A percentile compares a stretch with the other conserved stretches of the same genome.
Conservation (phyloP, 352 stramenopile genomes). For the Phytophthora niederhauseri region DNA sequence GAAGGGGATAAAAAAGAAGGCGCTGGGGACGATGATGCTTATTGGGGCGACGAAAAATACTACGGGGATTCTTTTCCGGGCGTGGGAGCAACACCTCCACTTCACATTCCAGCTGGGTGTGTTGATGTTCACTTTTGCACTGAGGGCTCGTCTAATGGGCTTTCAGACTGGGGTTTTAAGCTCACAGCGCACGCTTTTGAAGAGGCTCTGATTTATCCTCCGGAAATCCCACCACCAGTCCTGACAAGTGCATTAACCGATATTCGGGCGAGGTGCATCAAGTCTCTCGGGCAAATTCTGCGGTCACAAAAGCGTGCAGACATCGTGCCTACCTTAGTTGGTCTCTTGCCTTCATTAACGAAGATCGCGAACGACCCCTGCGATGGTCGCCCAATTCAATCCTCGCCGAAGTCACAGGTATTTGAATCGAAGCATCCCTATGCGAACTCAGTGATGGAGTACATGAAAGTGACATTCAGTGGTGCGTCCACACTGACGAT, state of each 20-base stretch:
- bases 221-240: slow-evolving; percentile 58
- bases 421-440: slow-evolving; percentile 92
- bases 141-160: slow-evolving; percentile 46
- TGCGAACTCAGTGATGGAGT: slow-evolving; percentile 75
- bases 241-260: slow-evolving; percentile 53
- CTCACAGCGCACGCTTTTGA: slow-evolving; percentile 74
- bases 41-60: slow-evolving; percentile 82
- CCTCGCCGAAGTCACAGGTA: slow-evolving; percentile 55
- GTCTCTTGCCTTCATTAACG: slow-evolving; percentile 42
- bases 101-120: slow-evolving; percentile 64
- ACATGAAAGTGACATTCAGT: slow-evolving; percentile 80
- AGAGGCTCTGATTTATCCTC: slow-evolving; percentile 52
- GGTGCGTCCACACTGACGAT: slow-evolving; percentile 67
- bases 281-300: slow-evolving; percentile 49
- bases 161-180: slow-evolving; percentile 84
- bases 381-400: slow-evolving; percentile 54
- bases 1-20: slow-evolving; percentile 25
- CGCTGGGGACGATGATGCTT: slow-evolving; percentile 29
- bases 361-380: slow-evolving; percentile 52
- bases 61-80: slow-evolving; percentile 74
- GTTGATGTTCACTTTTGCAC: slow-evolving; percentile 82
- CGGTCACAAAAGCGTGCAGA: slow-evolving; percentile 20
- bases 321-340: slow-evolving; percentile 20
- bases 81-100: slow-evolving; percentile 51
- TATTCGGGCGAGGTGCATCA: slow-evolving; percentile 63